Base-by-base conservation (phyloP, 176 grass and related monocot species). In the Puccinellia tenuiflora region DNA sequence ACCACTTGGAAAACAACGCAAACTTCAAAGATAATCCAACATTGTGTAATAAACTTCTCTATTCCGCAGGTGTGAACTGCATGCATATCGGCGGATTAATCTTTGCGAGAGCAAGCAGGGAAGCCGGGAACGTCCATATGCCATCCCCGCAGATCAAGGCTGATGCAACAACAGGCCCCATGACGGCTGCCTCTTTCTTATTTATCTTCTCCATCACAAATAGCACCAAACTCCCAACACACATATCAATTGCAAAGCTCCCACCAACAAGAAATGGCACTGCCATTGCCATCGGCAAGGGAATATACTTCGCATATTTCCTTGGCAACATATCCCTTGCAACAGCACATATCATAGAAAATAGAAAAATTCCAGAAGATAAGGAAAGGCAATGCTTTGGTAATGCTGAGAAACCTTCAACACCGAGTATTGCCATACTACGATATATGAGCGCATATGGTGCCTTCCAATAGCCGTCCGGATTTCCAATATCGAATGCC, bases 391-490 rank as follows among this genome's bases (percentile, higher is more conserved):
- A 97, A 16, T 97, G 89, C 40, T 56, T 73, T 0, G 94, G 94
- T 46, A 97, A 57, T 3, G 79, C 82, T 3, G 89, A 88, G 73
- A 97, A 91, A 97, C n/a, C n/a, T n/a, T n/a, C n/a, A n/a, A n/a
- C n/a, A n/a, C n/a, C n/a, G n/a, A n/a, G n/a, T n/a, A n/a, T 91
- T 0, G 89, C 94, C 94, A 97, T 97, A 85, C 93, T 97, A 29
- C 91, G 86, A 70, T 91, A 97, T 68, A 97, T 97, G 24, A 97
- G 54, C 20, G 82, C 91, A 70, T 93, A 97, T 0, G 94, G 94
- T 0, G 94, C 94, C 81, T n/a, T n/a, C n/a, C n/a, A n/a, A n/a
- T n/a, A n/a, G n/a, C n/a, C n/a, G n/a, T n/a, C n/a, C n/a, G n/a
- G n/a, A n/a, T n/a, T n/a, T n/a, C n/a, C n/a, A n/a, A n/a, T n/a